Base-by-base conservation (phyloP, 2,329 filamentous ascomycete genomes). In the Colletotrichum scovillei region DNA sequence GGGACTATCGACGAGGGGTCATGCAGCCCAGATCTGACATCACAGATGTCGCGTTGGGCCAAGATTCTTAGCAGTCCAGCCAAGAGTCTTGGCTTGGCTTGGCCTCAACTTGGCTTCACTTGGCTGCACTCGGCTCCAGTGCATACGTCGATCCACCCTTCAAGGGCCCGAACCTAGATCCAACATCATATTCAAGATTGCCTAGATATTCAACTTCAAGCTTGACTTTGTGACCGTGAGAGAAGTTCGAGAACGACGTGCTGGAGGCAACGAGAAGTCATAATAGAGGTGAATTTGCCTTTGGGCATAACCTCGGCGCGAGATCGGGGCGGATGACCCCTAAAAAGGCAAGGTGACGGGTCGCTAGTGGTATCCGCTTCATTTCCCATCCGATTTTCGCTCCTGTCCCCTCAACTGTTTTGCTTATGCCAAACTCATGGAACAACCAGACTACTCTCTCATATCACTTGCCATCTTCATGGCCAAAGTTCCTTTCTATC, bases 121-220 rank as follows among this genome's bases (percentile, higher is more conserved):
- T 32, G 65, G 56, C 66, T 30, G 49, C 26, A 24, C 64, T 67
- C 58, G 55, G 64, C 55, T 58, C 12, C 28, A 32, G n/a, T 28
- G 53, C 64, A 52, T 3, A 38, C 32, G 8, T 32, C 53, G 55
- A 67, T 56, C 63, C 68, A 62, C 63, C 63, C 32, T 19, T 28
- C 32, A 52, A 53, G 24, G 55, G 24, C 5, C 42, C 26, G 55
- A 71, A 71, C 68, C 56, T 71, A 67, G 63, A 67, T 71, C 66
- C 56, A 62, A 71, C 68, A 60, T 60, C 68, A 62, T 9, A 1
- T 11, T 3, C 7, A 46, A 30, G 19, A 8, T 6, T 24, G 9
- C 32, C 5, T n/a, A 1, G 8, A 9, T 42, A 12, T 16, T 12
- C 12, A 32, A 38, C 12, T 65, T 28, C 4, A 28, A 42, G 22